A percentile compares a stretch with the other conserved stretches of the same genome.
Evolutionary conservation across 129 eudicot genomes (phyloP).

Genomic region (Apium graveolens): DNA sequence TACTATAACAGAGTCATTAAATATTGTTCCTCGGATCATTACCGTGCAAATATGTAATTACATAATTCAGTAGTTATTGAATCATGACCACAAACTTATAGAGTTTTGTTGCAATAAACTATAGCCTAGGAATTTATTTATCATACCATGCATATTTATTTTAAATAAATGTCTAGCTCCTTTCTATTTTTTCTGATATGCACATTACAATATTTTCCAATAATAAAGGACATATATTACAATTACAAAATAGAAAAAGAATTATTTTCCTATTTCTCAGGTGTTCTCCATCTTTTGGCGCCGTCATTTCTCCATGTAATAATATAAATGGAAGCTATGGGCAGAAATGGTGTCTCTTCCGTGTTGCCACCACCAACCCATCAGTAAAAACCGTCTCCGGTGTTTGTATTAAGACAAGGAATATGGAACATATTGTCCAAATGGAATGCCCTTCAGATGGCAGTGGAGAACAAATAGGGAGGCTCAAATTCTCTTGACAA

Average conservation of each 20-base stretch:
- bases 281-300: neutral
- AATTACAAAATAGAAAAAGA: neutral
- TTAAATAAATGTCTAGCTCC: too few species aligned
- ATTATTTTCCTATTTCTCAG: neutral
- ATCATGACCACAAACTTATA: too few species aligned
- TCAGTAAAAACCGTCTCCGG: neutral
- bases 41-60: too few species aligned
- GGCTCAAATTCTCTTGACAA: too few species aligned
- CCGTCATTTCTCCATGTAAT: neutral
- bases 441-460: constrained; percentile 8
- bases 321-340: neutral
- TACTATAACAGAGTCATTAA: neutral
- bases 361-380: neutral
- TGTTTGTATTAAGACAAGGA: constrained; percentile 1
- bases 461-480: constrained; percentile 11
- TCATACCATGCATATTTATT: too few species aligned
- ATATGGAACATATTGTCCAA: neutral
- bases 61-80: too few species aligned
- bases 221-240: neutral
- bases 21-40: neutral
- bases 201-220: neutral
- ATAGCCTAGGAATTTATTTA: too few species aligned
- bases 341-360: neutral
- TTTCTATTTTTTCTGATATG: too few species aligned
- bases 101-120: too few species aligned